phyloP scores from a whole-genome alignment of 805 yeast genomes.

The Starmerella bombi region DNA sequence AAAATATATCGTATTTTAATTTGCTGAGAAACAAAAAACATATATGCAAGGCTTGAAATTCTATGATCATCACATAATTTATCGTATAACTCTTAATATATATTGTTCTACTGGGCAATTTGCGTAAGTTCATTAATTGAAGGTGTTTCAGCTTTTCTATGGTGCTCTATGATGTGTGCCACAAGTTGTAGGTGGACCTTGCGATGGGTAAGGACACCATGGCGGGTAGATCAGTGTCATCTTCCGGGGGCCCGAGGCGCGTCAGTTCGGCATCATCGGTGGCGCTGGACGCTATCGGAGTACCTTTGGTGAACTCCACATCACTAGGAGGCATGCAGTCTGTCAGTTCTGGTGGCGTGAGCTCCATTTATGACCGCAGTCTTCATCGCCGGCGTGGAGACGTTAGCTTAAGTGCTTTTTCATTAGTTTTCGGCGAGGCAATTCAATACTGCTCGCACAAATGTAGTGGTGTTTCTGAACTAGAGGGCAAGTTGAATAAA shows the following conservation, averaged over 20 bases:
- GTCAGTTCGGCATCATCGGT: not conserved
- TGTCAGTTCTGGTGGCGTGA: not conserved
- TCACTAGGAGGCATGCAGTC: not conserved
- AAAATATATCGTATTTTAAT: too few relatives aligned
- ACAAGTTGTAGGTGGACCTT: too few relatives aligned
- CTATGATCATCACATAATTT: too few relatives aligned
- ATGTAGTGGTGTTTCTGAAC: constrained; percentile 54
- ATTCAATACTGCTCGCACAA: constrained; percentile 50
- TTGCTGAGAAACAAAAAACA: too few relatives aligned
- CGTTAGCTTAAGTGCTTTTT: constrained; percentile 51
- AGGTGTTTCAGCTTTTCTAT: too few relatives aligned
- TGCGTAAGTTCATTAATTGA: too few relatives aligned
- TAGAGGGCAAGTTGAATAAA: constrained; percentile 46
- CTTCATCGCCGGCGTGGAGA: constrained; percentile 53
- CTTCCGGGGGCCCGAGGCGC: not conserved
- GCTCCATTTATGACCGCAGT: constrained; percentile 51
- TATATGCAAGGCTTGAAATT: too few relatives aligned
- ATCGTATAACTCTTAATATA: too few relatives aligned
- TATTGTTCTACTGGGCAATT: too few relatives aligned
- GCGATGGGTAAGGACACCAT: not conserved
- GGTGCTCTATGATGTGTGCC: too few relatives aligned
- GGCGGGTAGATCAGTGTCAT: not conserved
- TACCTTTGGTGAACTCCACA: not conserved
- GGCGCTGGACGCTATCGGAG: not conserved
- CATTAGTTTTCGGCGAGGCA: constrained; percentile 57